Conservation (phyloP, 192 early-diverging fungal species). For the Dispira simplex region DNA sequence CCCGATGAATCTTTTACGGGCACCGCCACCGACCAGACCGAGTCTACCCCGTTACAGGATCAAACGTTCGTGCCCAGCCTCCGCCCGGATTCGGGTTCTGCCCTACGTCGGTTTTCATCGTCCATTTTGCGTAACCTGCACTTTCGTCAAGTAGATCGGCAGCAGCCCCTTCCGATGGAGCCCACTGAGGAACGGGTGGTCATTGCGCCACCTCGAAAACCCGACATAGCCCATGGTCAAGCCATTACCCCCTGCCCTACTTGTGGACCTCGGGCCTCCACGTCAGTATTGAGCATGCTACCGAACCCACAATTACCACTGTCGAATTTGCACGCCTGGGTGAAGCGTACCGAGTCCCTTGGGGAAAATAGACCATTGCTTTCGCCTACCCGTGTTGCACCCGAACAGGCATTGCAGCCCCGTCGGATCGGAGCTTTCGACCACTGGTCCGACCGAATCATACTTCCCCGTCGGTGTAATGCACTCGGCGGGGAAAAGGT, state of each 20-base stretch:
- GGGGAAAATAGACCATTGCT: no score
- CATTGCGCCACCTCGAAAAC: neutral
- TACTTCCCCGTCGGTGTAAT: conserved; percentile 7
- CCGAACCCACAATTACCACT: no score
- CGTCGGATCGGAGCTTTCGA: conserved; percentile 1
- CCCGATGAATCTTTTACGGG: neutral
- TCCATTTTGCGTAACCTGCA: conserved; percentile 9
- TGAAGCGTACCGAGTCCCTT: neutral
- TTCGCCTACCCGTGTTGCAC: neutral
- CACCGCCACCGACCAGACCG: neutral
- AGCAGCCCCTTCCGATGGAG: neutral
- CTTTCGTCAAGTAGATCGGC: neutral
- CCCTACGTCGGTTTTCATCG: conserved; percentile 10
- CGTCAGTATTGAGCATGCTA: no score
- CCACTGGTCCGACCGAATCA: conserved; percentile 1
- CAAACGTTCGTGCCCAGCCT: neutral
- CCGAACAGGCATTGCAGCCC: neutral
- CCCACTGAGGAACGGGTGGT: neutral
- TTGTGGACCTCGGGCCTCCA: no score
- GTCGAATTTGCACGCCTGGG: neutral
- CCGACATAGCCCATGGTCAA: neutral
- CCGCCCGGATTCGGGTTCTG: conserved; percentile 4
- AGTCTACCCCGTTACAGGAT: neutral
- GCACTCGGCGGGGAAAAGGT: neutral
- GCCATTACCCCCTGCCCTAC: no score